Evolutionary conservation across 768 basidiomycete genomes (phyloP).

Genomic region (Rhodotorula toruloides): DNA sequence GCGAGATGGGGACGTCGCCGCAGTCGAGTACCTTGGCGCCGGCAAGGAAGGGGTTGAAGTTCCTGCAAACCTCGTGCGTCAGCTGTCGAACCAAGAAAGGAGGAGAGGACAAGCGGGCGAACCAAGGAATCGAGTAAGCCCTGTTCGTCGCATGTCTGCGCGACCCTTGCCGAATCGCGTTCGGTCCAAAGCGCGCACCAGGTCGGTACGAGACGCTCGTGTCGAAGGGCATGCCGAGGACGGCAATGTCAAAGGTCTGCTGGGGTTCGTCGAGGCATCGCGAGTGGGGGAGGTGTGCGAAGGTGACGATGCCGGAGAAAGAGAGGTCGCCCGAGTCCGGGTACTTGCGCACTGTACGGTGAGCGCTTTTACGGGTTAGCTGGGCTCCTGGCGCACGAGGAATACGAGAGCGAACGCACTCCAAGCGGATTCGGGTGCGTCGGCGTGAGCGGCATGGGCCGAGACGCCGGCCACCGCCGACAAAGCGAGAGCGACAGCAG

Average conservation of each 20-base stretch:
- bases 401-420: background rate
- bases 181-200: slow-evolving; percentile 82
- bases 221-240: slow-evolving; percentile 54
- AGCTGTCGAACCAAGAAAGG: slow-evolving; percentile 10
- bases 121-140: slow-evolving; percentile 37
- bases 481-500: background rate
- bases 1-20: slow-evolving; percentile 74
- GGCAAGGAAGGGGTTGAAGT: slow-evolving; percentile 43
- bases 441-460: background rate
- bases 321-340: slow-evolving; percentile 66
- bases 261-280: slow-evolving; percentile 32
- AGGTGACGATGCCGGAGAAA: slow-evolving; percentile 75
- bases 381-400: background rate
- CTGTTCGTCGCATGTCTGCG: slow-evolving; percentile 48
- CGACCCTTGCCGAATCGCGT: slow-evolving; percentile 74
- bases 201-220: slow-evolving; percentile 70
- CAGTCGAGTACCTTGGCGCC: slow-evolving; percentile 58
- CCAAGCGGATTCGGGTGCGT: background rate
- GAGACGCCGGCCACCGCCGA: background rate
- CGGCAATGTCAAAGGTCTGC: slow-evolving; percentile 62
- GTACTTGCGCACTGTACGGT: slow-evolving; percentile 53
- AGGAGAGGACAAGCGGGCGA: slow-evolving; percentile 40
- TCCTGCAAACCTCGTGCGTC: slow-evolving; percentile 31
- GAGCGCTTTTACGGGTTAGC: background rate
- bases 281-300: slow-evolving; percentile 72